Percentiles rank a stretch among this genome's conserved stretches.
Evolutionary conservation across 2,329 filamentous ascomycete species (phyloP).

Genomic region (Delphinella strobiligena): DNA sequence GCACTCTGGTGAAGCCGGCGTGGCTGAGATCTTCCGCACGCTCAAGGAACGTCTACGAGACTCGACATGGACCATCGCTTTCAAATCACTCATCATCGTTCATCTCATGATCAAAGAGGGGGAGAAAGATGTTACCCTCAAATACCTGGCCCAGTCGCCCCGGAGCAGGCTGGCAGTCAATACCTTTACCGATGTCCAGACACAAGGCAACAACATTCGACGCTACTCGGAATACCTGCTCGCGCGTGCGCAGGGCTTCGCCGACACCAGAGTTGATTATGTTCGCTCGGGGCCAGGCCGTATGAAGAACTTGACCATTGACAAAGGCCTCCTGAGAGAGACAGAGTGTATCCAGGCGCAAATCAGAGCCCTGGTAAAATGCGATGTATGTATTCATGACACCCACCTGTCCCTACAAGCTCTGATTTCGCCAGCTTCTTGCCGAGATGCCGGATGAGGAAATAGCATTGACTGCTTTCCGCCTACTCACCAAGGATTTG

Average conservation of each 20-base stretch:
- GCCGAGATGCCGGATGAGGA: conserved; percentile 88
- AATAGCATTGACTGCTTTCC: conserved; percentile 88
- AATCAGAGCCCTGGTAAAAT: conserved; percentile 73
- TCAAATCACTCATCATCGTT: conserved; percentile 91
- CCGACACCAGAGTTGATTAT: conserved; percentile 79
- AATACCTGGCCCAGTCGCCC: conserved; percentile 71
- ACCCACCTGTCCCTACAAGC: not conserved
- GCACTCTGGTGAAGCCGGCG: conserved; percentile 84
- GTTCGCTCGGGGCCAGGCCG: conserved; percentile 72
- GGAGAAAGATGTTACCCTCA: conserved; percentile 74
- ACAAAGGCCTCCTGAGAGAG: conserved; percentile 84
- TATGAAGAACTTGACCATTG: conserved; percentile 73
- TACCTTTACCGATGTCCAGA: conserved; percentile 87
- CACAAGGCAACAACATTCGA: conserved; percentile 87
- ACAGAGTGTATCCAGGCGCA: conserved; percentile 85
- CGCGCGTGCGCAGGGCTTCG: conserved; percentile 69
- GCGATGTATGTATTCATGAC: conserved; percentile 55
- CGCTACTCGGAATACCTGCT: conserved; percentile 81
- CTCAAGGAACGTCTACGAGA: conserved; percentile 81
- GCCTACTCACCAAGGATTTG: conserved; percentile 80
- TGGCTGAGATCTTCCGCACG: conserved; percentile 89
- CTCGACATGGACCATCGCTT: conserved; percentile 98
- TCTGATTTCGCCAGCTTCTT: conserved; percentile 49
- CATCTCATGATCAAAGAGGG: conserved; percentile 98
- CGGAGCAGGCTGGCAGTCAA: conserved; percentile 70